Conservation (phyloP, 2,329 filamentous ascomycete species). For the Pseudogymnoascus sp. region DNA sequence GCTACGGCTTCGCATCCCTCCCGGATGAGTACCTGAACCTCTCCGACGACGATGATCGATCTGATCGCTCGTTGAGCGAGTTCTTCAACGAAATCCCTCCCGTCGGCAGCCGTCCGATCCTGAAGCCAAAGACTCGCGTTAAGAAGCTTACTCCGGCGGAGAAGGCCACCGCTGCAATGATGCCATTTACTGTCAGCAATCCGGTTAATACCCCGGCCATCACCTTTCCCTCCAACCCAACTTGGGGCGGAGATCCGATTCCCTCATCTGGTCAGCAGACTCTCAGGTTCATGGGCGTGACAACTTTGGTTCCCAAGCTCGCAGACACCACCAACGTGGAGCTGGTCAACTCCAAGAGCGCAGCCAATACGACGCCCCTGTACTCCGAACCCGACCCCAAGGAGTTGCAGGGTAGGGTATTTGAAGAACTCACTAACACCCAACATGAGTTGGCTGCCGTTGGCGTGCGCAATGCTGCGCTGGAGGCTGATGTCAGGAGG, state of each 20-base stretch:
- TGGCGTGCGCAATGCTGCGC: neutral
- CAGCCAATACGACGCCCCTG: neutral
- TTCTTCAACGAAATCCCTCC: neutral
- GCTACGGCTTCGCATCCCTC: neutral
- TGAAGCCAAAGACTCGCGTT: neutral
- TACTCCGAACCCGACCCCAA: neutral
- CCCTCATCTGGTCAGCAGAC: neutral
- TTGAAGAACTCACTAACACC: neutral
- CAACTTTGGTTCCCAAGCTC: neutral
- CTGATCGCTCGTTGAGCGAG: neutral
- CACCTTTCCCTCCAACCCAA: neutral
- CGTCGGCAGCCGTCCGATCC: neutral
- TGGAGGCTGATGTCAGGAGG: neutral
- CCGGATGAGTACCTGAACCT: neutral
- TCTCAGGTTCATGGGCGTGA: neutral
- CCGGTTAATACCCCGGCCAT: neutral
- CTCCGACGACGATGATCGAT: neutral
- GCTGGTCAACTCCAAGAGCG: neutral
- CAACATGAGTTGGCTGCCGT: neutral
- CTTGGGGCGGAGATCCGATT: neutral
- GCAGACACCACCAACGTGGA: neutral
- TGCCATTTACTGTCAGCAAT: constrained; percentile 6
- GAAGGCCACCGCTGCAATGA: neutral
- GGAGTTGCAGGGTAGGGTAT: neutral
- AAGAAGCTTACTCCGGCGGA: neutral